Evolutionary conservation across 2,329 filamentous ascomycete species (phyloP), one percentile per base, ranked within the genome.

Genomic region (Paraconiothyrium brasiliense): DNA sequence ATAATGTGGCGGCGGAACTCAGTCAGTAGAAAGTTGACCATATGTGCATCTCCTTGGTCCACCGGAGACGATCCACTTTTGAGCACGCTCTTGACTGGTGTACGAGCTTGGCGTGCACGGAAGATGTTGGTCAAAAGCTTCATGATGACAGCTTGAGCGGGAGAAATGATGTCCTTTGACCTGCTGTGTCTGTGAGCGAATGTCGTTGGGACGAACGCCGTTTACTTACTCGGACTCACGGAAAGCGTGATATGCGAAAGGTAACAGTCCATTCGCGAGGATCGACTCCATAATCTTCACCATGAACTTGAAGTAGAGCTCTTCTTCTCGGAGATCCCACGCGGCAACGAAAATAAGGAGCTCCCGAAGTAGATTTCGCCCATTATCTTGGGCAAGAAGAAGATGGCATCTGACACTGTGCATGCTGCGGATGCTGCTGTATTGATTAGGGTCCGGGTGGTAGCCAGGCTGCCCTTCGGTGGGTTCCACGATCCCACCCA

Each of bases 221-320:
- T 3, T 1, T 9, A 73, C 75, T 64, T 67, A 78, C 75, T 78
- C 76, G 46, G 71, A 80, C 66, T 97, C 96, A 51, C 93, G 87
- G 69, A 98, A 90, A 35, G 93, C 92, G 66, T 94, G 92, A 85
- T 96, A 98, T 2, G 94, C 92, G 74, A 95, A 96, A 0, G 94
- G 94, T 76, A 97, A 90, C 32, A 98, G 83, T 1, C 92, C 93
- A 67, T 93, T 96, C 67, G 94, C 90, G 54, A 97, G 89, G 50
- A 97, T 92, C 0, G 94, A 92, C 75, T 97, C 92, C 80, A 97
- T 92, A 62, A 98, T 97, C 78, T 97, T 94, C 48, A 93, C 91
- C 78, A 96, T 97, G 77, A 97, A 92, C 77, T 97, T 94, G 83
- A 97, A 97, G 73, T 97, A 97, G 41, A 97, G 87, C 63, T 96